Evolutionary conservation across 202 grass and related monocot species (phyloP).

Genomic region (Saccharum hybrid): DNA sequence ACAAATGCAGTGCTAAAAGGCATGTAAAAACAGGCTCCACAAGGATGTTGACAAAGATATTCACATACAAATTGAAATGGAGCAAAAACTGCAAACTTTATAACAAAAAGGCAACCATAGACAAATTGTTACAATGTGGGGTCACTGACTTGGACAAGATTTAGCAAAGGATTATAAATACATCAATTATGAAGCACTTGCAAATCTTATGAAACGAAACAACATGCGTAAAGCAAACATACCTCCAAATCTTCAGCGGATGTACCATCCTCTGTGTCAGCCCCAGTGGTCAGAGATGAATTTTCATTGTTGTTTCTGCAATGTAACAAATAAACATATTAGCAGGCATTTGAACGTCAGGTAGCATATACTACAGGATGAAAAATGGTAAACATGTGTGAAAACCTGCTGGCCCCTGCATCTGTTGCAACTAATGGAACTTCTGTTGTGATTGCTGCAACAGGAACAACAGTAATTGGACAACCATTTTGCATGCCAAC

Average conservation of each 20-base stretch:
- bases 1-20: not conserved
- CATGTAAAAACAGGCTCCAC: not conserved
- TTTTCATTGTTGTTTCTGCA: constrained; percentile 64
- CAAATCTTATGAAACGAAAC: constrained; percentile 35
- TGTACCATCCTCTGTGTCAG: constrained; percentile 56
- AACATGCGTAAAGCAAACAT: constrained; percentile 32
- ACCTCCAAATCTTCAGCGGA: constrained; percentile 88
- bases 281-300: constrained; percentile 42
- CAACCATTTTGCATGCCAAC: constrained; percentile 48
- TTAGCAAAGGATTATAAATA: not conserved
- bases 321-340: constrained; percentile 26
- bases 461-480: constrained; percentile 42
- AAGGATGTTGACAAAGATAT: not conserved
- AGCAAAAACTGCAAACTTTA: not conserved
- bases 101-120: not conserved
- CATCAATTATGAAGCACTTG: constrained; percentile 19
- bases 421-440: constrained; percentile 44
- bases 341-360: not conserved
- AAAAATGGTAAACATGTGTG: constrained; percentile 15
- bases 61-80: not conserved
- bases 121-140: not conserved
- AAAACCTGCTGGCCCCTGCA: constrained; percentile 45
- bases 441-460: constrained; percentile 43
- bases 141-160: constrained; percentile 14
- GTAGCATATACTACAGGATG: constrained; percentile 14